Conservation (phyloP, 345 rosid genomes). For the Firmiana major region DNA sequence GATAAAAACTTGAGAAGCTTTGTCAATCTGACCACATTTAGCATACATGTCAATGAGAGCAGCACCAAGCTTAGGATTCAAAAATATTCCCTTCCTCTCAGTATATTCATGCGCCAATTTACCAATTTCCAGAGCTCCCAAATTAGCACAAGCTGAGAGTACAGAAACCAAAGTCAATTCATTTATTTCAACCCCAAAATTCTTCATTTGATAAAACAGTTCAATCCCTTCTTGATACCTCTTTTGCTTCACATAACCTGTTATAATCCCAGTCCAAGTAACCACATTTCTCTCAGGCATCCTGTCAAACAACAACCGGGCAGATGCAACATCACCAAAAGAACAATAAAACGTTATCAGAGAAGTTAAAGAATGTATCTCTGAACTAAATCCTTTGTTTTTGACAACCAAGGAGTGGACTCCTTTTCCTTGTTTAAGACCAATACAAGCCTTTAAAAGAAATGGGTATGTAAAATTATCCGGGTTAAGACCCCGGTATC, state of each 20-base stretch:
- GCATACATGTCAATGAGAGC: conserved; percentile 29
- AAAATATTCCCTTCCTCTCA: neutral
- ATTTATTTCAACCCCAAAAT: conserved; percentile 17
- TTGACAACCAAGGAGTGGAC: conserved; percentile 20
- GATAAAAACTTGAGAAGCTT: conserved; percentile 16
- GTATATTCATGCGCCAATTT: conserved; percentile 16
- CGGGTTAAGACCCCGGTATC: conserved; percentile 5
- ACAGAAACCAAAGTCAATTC: conserved; percentile 20
- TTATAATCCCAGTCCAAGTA: conserved; percentile 24
- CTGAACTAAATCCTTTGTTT: neutral
- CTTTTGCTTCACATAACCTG: conserved; percentile 16
- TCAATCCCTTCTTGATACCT: conserved; percentile 10
- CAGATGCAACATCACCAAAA: conserved; percentile 13
- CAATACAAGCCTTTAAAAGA: conserved; percentile 20
- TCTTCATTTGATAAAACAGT: conserved; percentile 18
- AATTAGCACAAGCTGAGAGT: conserved; percentile 22
- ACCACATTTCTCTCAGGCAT: conserved; percentile 23
- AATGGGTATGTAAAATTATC: conserved; percentile 20
- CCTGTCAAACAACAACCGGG: conserved; percentile 20
- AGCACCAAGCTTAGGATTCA: conserved; percentile 23
- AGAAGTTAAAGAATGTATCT: conserved; percentile 19
- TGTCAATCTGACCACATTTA: conserved; percentile 22
- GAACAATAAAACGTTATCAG: conserved; percentile 13
- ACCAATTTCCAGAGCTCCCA: conserved; percentile 18
- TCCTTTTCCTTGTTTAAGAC: conserved; percentile 17